Conservation (phyloP, 2,329 filamentous ascomycete species). For the Podosphaera fusca region DNA sequence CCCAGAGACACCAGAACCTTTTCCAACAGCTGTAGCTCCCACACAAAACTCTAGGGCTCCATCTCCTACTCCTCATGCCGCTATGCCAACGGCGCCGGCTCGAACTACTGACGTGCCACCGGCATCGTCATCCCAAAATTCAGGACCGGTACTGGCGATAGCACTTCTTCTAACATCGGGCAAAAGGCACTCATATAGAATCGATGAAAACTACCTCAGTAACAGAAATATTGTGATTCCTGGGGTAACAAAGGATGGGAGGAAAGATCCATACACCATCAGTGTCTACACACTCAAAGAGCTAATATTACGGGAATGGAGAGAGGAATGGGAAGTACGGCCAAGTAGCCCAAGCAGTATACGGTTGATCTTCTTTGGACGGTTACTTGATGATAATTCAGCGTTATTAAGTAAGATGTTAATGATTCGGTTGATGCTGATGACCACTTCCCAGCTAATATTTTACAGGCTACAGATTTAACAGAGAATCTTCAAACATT, state of each 20-base stretch:
- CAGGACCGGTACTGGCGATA: constrained; percentile 38
- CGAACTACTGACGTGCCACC: not conserved
- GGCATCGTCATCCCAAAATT: constrained; percentile 7
- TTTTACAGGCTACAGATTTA: constrained; percentile 46
- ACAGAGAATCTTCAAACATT: constrained; percentile 51
- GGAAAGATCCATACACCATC: constrained; percentile 63
- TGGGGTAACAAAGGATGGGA: constrained; percentile 32
- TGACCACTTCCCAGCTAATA: not conserved
- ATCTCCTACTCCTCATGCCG: not conserved
- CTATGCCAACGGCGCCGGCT: not conserved
- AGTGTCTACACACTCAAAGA: constrained; percentile 89
- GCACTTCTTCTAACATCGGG: constrained; percentile 66
- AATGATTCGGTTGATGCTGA: not conserved
- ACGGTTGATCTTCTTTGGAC: constrained; percentile 76
- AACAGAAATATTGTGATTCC: constrained; percentile 62
- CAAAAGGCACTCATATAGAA: constrained; percentile 68
- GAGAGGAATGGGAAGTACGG: constrained; percentile 71
- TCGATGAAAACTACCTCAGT: constrained; percentile 65
- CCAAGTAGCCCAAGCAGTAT: constrained; percentile 77
- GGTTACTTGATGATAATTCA: constrained; percentile 73
- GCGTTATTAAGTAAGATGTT: constrained; percentile 49
- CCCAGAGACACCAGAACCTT: not conserved
- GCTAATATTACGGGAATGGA: constrained; percentile 80
- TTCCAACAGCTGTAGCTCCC: not conserved
- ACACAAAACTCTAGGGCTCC: not conserved